These are phyloP conservation scores for Xanthoceras sorbifolium DNA, from an alignment of 345 rosid species.

Conservation along the genomic window DNA sequence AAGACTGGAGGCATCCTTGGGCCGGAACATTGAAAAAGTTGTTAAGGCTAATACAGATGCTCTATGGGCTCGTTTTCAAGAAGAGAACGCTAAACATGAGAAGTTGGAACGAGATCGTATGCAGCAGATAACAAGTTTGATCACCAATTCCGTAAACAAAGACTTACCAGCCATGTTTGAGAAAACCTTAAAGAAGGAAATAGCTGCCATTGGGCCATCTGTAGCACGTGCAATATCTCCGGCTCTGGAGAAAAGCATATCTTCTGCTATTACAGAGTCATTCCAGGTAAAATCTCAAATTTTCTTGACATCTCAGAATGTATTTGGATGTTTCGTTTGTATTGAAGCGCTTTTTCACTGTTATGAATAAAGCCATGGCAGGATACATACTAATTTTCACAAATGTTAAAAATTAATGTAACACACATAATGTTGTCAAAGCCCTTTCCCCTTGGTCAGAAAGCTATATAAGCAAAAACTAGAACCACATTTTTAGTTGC, in stretches of 20 bases:
- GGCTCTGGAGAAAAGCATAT: constrained; percentile 53
- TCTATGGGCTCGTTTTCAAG: constrained; percentile 67
- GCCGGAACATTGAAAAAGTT: constrained; percentile 58
- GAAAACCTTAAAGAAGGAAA: constrained; percentile 65
- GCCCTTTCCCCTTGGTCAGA: background rate
- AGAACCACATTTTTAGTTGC: background rate
- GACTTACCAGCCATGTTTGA: constrained; percentile 53
- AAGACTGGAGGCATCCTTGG: constrained; percentile 63
- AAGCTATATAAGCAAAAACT: background rate
- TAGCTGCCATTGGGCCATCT: constrained; percentile 49
- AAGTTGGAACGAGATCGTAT: constrained; percentile 55
- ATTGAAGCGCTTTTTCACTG: background rate
- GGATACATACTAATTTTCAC: background rate
- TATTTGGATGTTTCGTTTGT: constrained; percentile 2
- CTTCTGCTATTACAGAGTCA: constrained; percentile 61
- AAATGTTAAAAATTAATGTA: background rate
- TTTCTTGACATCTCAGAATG: background rate
- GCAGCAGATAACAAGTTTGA: constrained; percentile 56
- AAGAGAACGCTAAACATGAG: constrained; percentile 63
- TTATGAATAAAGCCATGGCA: constrained; percentile 1
- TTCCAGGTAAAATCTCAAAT: constrained; percentile 54
- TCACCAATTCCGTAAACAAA: constrained; percentile 54
- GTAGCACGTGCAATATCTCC: constrained; percentile 58
- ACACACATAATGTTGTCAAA: background rate
- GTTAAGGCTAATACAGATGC: constrained; percentile 68